Evolutionary conservation across 2,329 filamentous ascomycete genomes (phyloP).

Genomic region (Pyrenophora seminiperda): DNA sequence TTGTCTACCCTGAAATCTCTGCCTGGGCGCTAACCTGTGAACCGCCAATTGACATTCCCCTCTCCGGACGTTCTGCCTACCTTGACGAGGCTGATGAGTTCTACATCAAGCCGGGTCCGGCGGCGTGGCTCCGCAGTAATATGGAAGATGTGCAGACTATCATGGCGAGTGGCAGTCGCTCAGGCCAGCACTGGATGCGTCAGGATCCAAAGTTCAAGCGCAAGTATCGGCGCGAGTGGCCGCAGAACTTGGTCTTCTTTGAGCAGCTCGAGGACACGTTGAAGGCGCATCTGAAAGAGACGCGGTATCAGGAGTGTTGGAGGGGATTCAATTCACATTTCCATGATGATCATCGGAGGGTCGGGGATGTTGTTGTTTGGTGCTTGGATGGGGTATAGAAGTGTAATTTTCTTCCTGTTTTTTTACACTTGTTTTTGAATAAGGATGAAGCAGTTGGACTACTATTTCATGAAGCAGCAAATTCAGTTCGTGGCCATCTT

Average conservation of each 20-base stretch:
- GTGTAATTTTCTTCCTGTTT: too few species aligned
- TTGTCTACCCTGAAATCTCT: constrained; percentile 73
- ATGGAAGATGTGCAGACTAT: constrained; percentile 46
- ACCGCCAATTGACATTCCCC: constrained; percentile 74
- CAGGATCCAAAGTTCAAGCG: constrained; percentile 31
- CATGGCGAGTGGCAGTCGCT: constrained; percentile 23
- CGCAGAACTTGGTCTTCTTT: constrained; percentile 60
- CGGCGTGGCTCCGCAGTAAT: constrained; percentile 48
- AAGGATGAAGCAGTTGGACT: too few species aligned
- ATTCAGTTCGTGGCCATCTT: too few species aligned
- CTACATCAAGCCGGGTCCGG: constrained; percentile 66
- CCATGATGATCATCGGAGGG: constrained; percentile 66
- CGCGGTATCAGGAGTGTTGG: constrained; percentile 62
- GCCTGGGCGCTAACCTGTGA: constrained; percentile 91
- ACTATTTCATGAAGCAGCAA: too few species aligned
- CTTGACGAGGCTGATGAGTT: constrained; percentile 91
- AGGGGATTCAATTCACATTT: constrained; percentile 65
- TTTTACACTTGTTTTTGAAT: too few species aligned
- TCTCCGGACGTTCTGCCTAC: constrained; percentile 69
- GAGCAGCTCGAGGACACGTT: constrained; percentile 61
- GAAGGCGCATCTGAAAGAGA: constrained; percentile 49
- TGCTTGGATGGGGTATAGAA: constrained; percentile 41
- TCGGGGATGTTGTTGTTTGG: constrained; percentile 68
- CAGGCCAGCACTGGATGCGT: constrained; percentile 29
- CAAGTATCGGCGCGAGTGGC: constrained; percentile 45